These are phyloP conservation scores for Aspergillus arachidicola DNA, from an alignment of 2,329 filamentous ascomycete genomes.

Conservation along the genomic window DNA sequence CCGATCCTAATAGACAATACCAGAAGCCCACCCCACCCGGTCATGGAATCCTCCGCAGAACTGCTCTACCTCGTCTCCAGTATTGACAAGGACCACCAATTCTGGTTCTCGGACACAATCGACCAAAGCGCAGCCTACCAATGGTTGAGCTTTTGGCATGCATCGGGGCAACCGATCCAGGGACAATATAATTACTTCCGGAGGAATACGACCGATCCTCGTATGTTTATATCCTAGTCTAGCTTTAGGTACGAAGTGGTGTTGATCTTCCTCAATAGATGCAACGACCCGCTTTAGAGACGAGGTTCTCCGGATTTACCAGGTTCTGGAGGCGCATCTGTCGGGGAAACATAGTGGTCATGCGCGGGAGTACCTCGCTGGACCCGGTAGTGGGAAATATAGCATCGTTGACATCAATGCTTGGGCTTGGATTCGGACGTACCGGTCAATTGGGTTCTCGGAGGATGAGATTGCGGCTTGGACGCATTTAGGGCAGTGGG, in stretches of 20 bases:
- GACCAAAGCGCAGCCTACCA: background rate
- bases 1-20: background rate
- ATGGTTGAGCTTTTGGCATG: background rate
- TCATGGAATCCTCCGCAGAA: background rate
- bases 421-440: conserved; percentile 4
- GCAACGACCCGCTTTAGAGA: background rate
- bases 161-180: background rate
- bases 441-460: background rate
- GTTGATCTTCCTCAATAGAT: background rate
- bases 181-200: background rate
- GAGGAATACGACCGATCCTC: background rate
- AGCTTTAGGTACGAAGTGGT: no score
- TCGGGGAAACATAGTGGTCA: background rate
- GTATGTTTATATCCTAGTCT: background rate
- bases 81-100: background rate
- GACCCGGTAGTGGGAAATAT: background rate
- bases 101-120: background rate
- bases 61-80: background rate
- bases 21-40: background rate
- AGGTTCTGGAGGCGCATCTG: background rate
- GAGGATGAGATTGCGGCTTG: background rate
- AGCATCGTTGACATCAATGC: conserved; percentile 9
- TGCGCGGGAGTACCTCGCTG: background rate
- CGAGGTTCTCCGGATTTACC: background rate
- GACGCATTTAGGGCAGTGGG: background rate